Evolutionary conservation across 352 stramenopile genomes (phyloP).

Genomic region (Phytopythium ostracodes): DNA sequence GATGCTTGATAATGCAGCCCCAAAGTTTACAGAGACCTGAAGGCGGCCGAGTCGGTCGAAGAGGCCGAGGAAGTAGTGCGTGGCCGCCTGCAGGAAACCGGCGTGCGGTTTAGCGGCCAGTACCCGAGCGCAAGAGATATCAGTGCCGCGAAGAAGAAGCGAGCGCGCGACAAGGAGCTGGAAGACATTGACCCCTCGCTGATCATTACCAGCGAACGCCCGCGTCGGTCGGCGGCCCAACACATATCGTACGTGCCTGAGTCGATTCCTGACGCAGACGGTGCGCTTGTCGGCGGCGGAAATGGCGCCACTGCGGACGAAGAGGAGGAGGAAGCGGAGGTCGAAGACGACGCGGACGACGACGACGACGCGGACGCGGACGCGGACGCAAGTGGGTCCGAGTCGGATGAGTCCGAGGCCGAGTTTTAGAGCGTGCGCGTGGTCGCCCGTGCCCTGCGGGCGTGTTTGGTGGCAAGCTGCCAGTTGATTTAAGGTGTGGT

Average conservation of each 20-base stretch:
- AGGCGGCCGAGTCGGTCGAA: conserved; percentile 27
- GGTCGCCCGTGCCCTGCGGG: not conserved
- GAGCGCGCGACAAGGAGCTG: conserved; percentile 61
- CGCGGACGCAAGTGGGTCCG: conserved; percentile 18
- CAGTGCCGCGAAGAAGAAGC: conserved; percentile 61
- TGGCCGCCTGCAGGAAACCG: conserved; percentile 37
- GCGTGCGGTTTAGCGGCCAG: conserved; percentile 44
- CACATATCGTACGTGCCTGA: conserved; percentile 30
- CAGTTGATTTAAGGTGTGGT: not conserved
- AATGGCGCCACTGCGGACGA: conserved; percentile 5
- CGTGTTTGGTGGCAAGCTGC: not conserved
- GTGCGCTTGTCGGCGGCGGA: conserved; percentile 13
- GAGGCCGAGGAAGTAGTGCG: conserved; percentile 60
- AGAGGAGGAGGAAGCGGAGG: conserved; percentile 15
- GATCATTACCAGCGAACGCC: conserved; percentile 47
- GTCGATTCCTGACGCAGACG: conserved; percentile 39
- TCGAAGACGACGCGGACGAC: conserved; percentile 10
- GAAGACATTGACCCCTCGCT: conserved; percentile 81
- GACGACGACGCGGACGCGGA: conserved; percentile 24
- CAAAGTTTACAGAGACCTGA: conserved; percentile 54
- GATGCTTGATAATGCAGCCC: conserved; percentile 29
- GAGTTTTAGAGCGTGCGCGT: conserved; percentile 12
- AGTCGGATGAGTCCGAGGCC: conserved; percentile 8
- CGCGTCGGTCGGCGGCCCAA: conserved; percentile 20
- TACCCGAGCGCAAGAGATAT: conserved; percentile 73